Base-by-base conservation (phyloP, 306 rosid species). In the Quercus engelmannii region DNA sequence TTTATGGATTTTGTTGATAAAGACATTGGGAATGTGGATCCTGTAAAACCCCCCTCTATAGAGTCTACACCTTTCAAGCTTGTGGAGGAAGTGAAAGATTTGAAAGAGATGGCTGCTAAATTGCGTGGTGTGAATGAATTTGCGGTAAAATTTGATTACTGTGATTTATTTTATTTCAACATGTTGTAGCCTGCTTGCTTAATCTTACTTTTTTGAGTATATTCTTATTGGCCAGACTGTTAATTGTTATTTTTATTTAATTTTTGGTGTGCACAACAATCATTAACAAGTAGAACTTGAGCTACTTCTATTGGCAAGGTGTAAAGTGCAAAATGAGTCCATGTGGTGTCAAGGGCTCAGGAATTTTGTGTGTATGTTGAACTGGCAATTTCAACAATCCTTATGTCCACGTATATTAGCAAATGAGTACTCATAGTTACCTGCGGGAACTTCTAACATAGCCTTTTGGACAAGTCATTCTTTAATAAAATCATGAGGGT, bases 21-120 rank as follows among this genome's bases (percentile, higher is more conserved):
- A 74, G 86, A 82, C 80, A 59, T 58, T 51, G 87, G 21, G 71
- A 75, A 84, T 79, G 28, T 82, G 61, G 88, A 85, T 75, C 90
- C 97, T 35, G 77, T 80, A 31, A 79, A 77, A 71, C 98, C 97
- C 25, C 86, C 90, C 72, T 71, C 87, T 7, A 9, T 88, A 43
- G 96, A 91, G 62, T 83, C 77, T 74, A 89, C 93, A n/a, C 89
- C 97, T 31, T 92, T 91, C 88, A 92, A 90, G 84, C 68, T 89
- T 33, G 91, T 95, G 73, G 92, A 84, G 77, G 92, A 95, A 28
- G 90, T 95, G 78, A 92, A 86, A 73, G 92, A 87, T 85, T 82
- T 95, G 85, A 91, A 92, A 71, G 89, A 91, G 78, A 72, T 95
- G 90, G 98, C 91, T 54, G 84, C 91, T 74, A 95, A 89, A 86